Evolutionary conservation across 177 flowering plant species (phyloP).

Genomic region (Vitis hybrid): DNA sequence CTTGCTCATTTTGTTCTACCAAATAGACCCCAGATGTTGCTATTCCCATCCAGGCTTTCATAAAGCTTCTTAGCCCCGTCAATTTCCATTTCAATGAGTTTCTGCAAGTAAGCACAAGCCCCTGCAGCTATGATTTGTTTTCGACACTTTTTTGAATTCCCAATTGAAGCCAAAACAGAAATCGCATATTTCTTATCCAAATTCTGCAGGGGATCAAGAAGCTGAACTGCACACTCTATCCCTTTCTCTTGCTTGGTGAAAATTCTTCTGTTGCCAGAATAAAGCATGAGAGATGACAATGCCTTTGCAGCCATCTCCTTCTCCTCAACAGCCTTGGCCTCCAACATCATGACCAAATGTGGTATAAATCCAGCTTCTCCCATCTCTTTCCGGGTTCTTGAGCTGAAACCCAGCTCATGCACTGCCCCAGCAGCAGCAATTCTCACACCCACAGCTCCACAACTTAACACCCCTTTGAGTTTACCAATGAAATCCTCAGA

Average conservation of each 20-base stretch:
- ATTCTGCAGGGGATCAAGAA: constrained; percentile 1
- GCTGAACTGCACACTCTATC: background rate
- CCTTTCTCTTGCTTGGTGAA: background rate
- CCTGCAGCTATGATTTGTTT: background rate
- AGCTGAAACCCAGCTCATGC: background rate
- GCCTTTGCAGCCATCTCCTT: background rate
- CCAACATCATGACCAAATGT: background rate
- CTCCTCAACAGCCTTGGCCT: background rate
- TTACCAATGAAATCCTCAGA: constrained; percentile 53
- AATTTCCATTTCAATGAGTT: background rate
- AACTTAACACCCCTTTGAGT: constrained; percentile 25
- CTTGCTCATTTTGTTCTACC: background rate
- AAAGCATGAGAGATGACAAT: background rate
- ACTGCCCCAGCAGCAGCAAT: constrained; percentile 2
- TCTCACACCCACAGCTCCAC: constrained; percentile 3
- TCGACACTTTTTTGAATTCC: background rate
- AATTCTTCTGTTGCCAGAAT: background rate
- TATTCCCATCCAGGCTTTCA: background rate
- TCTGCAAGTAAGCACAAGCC: constrained; percentile 1
- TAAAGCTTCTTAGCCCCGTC: constrained; percentile 1
- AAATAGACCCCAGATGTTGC: background rate
- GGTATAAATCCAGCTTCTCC: background rate
- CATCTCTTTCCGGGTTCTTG: background rate
- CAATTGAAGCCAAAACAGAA: background rate
- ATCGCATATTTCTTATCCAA: background rate